Evolutionary conservation across 805 yeast genomes (phyloP).

Genomic region (Cyberlindnera maritima): DNA sequence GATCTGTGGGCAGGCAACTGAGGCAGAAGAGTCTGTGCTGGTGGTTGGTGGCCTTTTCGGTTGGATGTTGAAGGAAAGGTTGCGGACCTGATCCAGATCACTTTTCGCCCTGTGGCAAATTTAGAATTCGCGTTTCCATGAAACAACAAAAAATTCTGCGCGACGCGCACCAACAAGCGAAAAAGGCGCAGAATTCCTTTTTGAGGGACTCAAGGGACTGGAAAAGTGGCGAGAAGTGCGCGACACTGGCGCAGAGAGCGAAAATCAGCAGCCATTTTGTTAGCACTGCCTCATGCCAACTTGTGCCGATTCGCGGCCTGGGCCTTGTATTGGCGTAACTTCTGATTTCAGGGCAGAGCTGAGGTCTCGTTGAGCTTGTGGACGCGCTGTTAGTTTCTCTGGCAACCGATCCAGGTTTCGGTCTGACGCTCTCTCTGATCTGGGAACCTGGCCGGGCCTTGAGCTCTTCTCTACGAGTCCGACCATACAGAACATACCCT

Average conservation of each 20-base stretch:
- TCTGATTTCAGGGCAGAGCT: not conserved
- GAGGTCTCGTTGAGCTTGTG: no score
- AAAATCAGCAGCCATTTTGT: no score
- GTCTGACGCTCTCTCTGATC: not conserved
- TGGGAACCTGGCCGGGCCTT: not conserved
- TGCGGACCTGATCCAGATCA: conserved; percentile 16
- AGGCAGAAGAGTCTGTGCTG: not conserved
- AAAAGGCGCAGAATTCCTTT: not conserved
- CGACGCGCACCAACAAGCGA: not conserved
- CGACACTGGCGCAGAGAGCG: no score
- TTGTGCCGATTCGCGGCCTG: no score
- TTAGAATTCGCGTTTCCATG: conserved; percentile 6
- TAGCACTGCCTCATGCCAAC: not conserved
- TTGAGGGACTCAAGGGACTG: not conserved
- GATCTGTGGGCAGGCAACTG: not conserved
- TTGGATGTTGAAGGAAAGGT: conserved; percentile 4
- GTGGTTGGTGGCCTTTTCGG: not conserved
- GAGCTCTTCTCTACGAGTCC: no score
- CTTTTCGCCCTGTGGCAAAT: conserved; percentile 6
- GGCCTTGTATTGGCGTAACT: no score
- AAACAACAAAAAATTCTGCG: conserved; percentile 5
- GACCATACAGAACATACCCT: no score
- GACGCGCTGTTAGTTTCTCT: not conserved
- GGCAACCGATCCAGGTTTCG: not conserved
- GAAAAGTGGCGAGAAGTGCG: not conserved